Conservation (phyloP, 2,329 filamentous ascomycete genomes). For the Cercospora beticola region DNA sequence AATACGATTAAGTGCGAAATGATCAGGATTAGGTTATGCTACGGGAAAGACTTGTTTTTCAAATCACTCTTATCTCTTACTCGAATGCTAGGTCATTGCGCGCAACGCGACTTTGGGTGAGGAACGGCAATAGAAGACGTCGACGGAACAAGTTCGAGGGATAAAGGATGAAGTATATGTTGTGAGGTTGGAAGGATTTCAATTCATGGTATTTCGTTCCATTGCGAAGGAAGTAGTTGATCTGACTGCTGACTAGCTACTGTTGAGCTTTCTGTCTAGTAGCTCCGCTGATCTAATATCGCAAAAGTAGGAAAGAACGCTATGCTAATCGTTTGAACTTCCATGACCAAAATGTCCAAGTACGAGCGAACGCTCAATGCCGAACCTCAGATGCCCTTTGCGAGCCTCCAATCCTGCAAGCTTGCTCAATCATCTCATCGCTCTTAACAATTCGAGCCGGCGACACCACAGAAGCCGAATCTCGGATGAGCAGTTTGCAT, state of each 20-base stretch:
- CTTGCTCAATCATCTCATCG: background rate
- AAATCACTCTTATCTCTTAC: too few relatives aligned
- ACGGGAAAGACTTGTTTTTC: too few relatives aligned
- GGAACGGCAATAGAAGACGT: too few relatives aligned
- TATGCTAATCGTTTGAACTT: background rate
- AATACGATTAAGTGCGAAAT: background rate
- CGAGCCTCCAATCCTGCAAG: background rate
- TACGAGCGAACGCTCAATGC: background rate
- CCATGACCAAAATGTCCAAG: too few relatives aligned
- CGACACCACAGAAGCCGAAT: slow-evolving; percentile 6
- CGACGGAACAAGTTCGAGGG: too few relatives aligned
- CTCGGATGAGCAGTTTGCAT: background rate
- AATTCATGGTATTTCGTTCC: too few relatives aligned
- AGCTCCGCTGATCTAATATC: background rate
- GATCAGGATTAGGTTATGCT: background rate
- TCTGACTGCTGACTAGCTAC: too few relatives aligned
- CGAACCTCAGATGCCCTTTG: background rate
- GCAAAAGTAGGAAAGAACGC: background rate
- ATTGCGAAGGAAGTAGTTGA: too few relatives aligned
- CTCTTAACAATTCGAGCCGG: background rate
- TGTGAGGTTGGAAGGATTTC: too few relatives aligned
- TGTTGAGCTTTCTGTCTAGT: background rate
- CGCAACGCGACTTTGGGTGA: too few relatives aligned
- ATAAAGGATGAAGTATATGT: too few relatives aligned
- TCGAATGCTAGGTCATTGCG: too few relatives aligned